Conservation (phyloP, 768 basidiomycete species). For the Boletus eberwhitei region DNA sequence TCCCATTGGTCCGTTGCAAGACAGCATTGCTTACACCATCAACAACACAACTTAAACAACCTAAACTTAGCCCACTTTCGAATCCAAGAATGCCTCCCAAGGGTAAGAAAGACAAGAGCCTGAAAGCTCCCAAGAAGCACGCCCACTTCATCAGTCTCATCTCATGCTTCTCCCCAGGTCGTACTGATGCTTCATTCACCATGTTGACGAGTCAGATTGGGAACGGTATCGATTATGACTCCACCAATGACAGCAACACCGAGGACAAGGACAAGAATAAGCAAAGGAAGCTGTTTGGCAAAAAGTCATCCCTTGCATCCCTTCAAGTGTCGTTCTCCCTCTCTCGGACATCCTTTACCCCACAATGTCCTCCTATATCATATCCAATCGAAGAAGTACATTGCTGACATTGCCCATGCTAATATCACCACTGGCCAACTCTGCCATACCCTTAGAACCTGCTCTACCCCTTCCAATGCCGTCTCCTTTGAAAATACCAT, state of each 20-base stretch:
- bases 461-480: constrained; percentile 1
- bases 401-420: constrained; percentile 26
- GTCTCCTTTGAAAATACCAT: constrained; percentile 22
- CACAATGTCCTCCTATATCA: constrained; percentile 22
- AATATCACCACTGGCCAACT: constrained; percentile 1
- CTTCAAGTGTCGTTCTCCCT: constrained; percentile 30
- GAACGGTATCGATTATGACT: constrained; percentile 20
- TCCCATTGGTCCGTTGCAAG: constrained; percentile 30
- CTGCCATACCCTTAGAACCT: not conserved
- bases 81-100: constrained; percentile 12
- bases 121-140: constrained; percentile 30
- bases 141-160: constrained; percentile 32
- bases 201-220: not conserved
- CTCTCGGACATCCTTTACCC: constrained; percentile 28
- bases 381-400: constrained; percentile 20
- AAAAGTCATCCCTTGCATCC: constrained; percentile 32
- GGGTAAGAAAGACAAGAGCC: constrained; percentile 19
- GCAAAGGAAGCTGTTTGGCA: constrained; percentile 20
- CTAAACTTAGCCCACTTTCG: not conserved
- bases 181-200: constrained; percentile 15
- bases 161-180: constrained; percentile 30
- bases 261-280: constrained; percentile 18
- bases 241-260: constrained; percentile 18
- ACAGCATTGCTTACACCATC: constrained; percentile 28
- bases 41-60: constrained; percentile 7